A percentile compares a stretch with the other conserved stretches of the same genome.
Evolutionary conservation across 495 filamentous ascomycete genomes (phyloP).

Genomic region (Trichoderma gamsii): DNA sequence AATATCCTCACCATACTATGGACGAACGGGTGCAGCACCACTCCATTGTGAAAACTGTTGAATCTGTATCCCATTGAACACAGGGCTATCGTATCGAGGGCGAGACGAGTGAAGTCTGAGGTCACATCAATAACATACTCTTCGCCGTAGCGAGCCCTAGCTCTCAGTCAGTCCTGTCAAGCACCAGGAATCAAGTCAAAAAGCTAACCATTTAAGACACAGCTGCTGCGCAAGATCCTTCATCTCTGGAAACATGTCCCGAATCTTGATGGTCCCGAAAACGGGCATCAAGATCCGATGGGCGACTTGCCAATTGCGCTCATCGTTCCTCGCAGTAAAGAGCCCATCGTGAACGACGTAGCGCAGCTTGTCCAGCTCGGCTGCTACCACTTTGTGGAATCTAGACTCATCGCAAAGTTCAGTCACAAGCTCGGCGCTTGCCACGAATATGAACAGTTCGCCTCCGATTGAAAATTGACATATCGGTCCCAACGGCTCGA

Average conservation of each 20-base stretch:
- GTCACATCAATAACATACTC: conserved; percentile 45
- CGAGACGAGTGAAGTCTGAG: conserved; percentile 61
- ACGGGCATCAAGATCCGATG: conserved; percentile 55
- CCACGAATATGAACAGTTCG: conserved; percentile 34
- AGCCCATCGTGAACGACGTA: conserved; percentile 48
- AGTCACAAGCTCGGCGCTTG: conserved; percentile 47
- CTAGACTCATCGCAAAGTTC: conserved; percentile 54
- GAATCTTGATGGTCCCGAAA: conserved; percentile 57
- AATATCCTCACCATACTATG: conserved; percentile 50
- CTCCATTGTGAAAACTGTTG: conserved; percentile 59
- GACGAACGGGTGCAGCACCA: conserved; percentile 51
- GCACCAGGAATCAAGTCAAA: not conserved
- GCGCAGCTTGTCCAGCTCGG: conserved; percentile 31
- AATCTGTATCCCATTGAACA: conserved; percentile 64
- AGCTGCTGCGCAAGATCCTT: conserved; percentile 59
- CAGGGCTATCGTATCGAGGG: conserved; percentile 60
- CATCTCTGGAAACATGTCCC: conserved; percentile 60
- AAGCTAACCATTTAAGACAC: conserved; percentile 53
- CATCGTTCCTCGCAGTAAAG: conserved; percentile 43
- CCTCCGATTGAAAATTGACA: conserved; percentile 21
- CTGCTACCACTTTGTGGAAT: conserved; percentile 19
- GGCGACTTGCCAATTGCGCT: conserved; percentile 55
- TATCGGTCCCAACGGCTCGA: conserved; percentile 20
- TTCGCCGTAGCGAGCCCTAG: conserved; percentile 46
- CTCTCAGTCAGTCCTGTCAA: not conserved